Evolutionary conservation across 2,329 filamentous ascomycete genomes (phyloP).

Genomic region (Fusarium cicatricum): DNA sequence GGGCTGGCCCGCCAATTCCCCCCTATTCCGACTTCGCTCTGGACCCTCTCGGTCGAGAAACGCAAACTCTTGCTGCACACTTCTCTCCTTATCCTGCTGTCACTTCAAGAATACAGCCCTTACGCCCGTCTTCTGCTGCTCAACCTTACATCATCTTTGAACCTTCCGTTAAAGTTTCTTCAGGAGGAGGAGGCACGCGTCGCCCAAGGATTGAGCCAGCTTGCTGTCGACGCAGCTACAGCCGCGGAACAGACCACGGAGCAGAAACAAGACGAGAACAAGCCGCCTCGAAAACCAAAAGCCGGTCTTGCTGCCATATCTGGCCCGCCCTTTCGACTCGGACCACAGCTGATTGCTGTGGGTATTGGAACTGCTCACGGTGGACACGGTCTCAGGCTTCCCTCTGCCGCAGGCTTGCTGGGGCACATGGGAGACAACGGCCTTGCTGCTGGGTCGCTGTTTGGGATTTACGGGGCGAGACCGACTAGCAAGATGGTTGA

Average conservation of each 20-base stretch:
- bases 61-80: slow-evolving; percentile 75
- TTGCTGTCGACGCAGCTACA: slow-evolving; percentile 61
- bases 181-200: slow-evolving; percentile 78
- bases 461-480: slow-evolving; percentile 87
- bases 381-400: slow-evolving; percentile 76
- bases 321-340: slow-evolving; percentile 70
- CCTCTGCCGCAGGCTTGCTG: slow-evolving; percentile 78
- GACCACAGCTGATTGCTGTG: slow-evolving; percentile 78
- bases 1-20: slow-evolving; percentile 61
- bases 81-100: slow-evolving; percentile 75
- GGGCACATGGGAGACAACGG: slow-evolving; percentile 82
- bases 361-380: slow-evolving; percentile 83
- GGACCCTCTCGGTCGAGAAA: slow-evolving; percentile 66
- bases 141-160: slow-evolving; percentile 73
- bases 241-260: slow-evolving; percentile 43
- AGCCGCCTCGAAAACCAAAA: slow-evolving; percentile 74
- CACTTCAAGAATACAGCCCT: slow-evolving; percentile 78
- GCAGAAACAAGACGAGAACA: slow-evolving; percentile 65
- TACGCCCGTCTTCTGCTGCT: slow-evolving; percentile 77
- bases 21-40: slow-evolving; percentile 68
- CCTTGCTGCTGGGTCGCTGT: slow-evolving; percentile 82
- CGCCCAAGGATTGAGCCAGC: slow-evolving; percentile 76
- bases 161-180: slow-evolving; percentile 70
- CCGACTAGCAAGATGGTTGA: slow-evolving; percentile 90
- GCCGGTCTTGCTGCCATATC: slow-evolving; percentile 58